These are phyloP conservation scores for Coccinonectria pachysandricola DNA, from an alignment of 2,329 filamentous ascomycete genomes.

Conservation along the genomic window DNA sequence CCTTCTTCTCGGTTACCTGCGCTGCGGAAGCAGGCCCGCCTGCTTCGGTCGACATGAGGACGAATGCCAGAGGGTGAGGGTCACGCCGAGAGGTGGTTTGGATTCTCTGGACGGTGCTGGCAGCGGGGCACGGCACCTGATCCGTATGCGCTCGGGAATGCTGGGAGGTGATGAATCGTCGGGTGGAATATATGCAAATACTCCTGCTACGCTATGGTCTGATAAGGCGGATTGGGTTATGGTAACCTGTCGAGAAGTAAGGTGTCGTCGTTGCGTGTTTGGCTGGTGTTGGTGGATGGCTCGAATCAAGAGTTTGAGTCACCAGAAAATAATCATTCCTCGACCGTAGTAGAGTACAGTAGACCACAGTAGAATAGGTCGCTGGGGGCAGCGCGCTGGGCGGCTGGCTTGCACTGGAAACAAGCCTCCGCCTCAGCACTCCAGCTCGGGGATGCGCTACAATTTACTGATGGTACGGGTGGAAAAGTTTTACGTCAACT, in stretches of 20 bases:
- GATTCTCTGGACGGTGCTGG: too few species aligned
- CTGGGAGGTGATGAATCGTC: slow-evolving; percentile 1
- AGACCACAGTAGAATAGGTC: too few species aligned
- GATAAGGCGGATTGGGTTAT: too few species aligned
- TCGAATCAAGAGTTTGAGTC: slow-evolving; percentile 21
- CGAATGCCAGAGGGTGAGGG: slow-evolving; percentile 4
- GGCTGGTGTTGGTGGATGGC: slow-evolving; percentile 3
- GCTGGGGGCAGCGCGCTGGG: too few species aligned
- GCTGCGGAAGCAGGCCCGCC: slow-evolving; percentile 20
- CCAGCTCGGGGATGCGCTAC: too few species aligned
- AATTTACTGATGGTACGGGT: too few species aligned
- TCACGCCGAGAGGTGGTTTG: slow-evolving; percentile 8
- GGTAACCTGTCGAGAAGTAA: slow-evolving; percentile 1
- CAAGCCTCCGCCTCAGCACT: too few species aligned
- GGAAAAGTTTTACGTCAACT: too few species aligned
- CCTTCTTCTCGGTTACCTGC: slow-evolving; percentile 10
- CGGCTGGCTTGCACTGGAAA: too few species aligned
- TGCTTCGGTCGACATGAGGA: slow-evolving; percentile 24
- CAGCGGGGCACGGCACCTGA: not conserved
- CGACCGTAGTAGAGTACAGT: slow-evolving; percentile 11
- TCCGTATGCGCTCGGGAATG: slow-evolving; percentile 5
- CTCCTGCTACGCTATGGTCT: not conserved
- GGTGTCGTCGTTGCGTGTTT: not conserved
- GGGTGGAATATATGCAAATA: not conserved
- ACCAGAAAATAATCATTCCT: slow-evolving; percentile 20